Evolutionary conservation across 495 filamentous ascomycete species (phyloP).

Genomic region (Pyronema omphalodes): DNA sequence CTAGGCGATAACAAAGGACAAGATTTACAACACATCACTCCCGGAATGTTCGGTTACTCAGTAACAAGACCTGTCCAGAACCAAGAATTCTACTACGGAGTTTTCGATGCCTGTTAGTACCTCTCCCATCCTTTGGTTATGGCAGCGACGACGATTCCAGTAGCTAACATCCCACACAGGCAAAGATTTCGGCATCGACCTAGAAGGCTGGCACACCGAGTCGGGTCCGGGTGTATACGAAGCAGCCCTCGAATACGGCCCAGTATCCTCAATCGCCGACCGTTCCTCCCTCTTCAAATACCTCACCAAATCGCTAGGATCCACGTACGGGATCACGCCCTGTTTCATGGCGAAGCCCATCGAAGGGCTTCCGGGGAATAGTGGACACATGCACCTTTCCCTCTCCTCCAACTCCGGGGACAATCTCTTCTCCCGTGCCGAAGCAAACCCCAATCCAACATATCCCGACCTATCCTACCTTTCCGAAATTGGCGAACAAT

Average conservation of each 20-base stretch:
- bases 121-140: background rate
- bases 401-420: slow-evolving; percentile 41
- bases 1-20: slow-evolving; percentile 8
- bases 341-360: slow-evolving; percentile 99
- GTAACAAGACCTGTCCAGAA: slow-evolving; percentile 85
- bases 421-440: slow-evolving; percentile 63
- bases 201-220: slow-evolving; percentile 97
- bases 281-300: slow-evolving; percentile 88
- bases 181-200: slow-evolving; percentile 56
- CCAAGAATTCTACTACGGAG: slow-evolving; percentile 81
- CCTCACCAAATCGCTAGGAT: slow-evolving; percentile 68
- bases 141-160: background rate
- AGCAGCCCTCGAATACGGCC: slow-evolving; percentile 75
- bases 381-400: slow-evolving; percentile 87
- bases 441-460: slow-evolving; percentile 45
- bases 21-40: slow-evolving; percentile 39
- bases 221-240: slow-evolving; percentile 91
- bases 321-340: slow-evolving; percentile 75
- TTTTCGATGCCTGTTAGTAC: slow-evolving; percentile 54
- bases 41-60: slow-evolving; percentile 97
- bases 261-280: slow-evolving; percentile 75
- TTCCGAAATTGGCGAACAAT: slow-evolving; percentile 78
- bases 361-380: slow-evolving; percentile 77
- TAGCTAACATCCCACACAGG: slow-evolving; percentile 3
- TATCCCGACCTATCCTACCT: slow-evolving; percentile 62